These are phyloP conservation scores for Prunella vulgaris DNA, from an alignment of 257 asterid species.

Conservation along the genomic window DNA sequence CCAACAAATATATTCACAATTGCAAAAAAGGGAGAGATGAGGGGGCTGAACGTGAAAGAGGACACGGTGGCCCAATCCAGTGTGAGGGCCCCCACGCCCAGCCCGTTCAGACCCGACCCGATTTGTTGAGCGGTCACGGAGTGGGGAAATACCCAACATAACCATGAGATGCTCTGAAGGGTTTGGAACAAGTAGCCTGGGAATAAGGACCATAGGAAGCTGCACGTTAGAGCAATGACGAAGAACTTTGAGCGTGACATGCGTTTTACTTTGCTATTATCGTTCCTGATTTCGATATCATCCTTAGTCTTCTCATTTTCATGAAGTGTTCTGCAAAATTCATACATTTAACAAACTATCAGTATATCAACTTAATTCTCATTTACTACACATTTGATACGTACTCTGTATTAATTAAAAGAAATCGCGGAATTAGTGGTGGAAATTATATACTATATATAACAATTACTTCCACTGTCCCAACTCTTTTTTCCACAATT, in stretches of 20 bases:
- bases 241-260: slow-evolving; percentile 66
- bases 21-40: slow-evolving; percentile 70
- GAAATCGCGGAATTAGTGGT: too few species aligned
- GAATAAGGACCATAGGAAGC: slow-evolving; percentile 62
- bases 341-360: too few species aligned
- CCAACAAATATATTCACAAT: slow-evolving; percentile 65
- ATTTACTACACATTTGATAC: too few species aligned
- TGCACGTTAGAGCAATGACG: slow-evolving; percentile 50
- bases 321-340: slow-evolving; percentile 53
- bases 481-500: too few species aligned
- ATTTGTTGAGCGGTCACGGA: slow-evolving; percentile 78
- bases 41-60: slow-evolving; percentile 72
- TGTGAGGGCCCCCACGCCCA: slow-evolving; percentile 64
- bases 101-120: slow-evolving; percentile 67
- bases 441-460: too few species aligned
- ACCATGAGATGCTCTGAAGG: slow-evolving; percentile 67
- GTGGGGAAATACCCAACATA: slow-evolving; percentile 71
- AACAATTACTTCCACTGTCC: too few species aligned
- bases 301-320: slow-evolving; percentile 35
- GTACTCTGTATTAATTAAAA: too few species aligned
- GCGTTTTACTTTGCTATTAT: slow-evolving; percentile 7
- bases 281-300: slow-evolving; percentile 15
- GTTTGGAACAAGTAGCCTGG: slow-evolving; percentile 67
- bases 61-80: slow-evolving; percentile 72
- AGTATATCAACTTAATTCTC: too few species aligned